phyloP scores from a whole-genome alignment of 164 flowering plant species.

The Pachysandra terminalis region DNA sequence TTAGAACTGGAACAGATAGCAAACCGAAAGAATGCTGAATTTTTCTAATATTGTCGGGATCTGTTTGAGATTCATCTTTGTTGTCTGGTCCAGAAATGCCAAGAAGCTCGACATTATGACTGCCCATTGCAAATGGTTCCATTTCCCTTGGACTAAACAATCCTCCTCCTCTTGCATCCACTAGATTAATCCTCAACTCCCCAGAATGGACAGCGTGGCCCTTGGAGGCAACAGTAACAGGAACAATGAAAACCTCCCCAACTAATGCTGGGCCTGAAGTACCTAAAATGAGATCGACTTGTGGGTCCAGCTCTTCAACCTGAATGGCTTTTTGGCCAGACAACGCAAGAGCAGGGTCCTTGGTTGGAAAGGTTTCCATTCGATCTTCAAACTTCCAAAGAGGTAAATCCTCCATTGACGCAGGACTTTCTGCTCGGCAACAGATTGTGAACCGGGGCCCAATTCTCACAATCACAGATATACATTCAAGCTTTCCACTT shows the following conservation, averaged over 20 bases:
- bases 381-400: conserved; percentile 95
- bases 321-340: conserved; percentile 85
- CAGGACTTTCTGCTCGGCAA: conserved; percentile 97
- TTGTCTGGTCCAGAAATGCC: conserved; percentile 51
- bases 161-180: conserved; percentile 85
- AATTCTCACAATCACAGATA: conserved; percentile 65
- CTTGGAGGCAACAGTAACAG: conserved; percentile 67
- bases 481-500: conserved; percentile 96
- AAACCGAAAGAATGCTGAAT: conserved; percentile 90
- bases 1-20: conserved; percentile 70
- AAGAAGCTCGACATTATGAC: conserved; percentile 85
- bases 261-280: conserved; percentile 83
- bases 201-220: conserved; percentile 73
- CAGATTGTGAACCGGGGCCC: conserved; percentile 72
- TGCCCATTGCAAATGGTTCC: conserved; percentile 60
- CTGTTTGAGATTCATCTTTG: conserved; percentile 38
- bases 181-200: conserved; percentile 93
- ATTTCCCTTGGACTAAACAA: conserved; percentile 84
- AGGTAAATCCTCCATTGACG: conserved; percentile 85
- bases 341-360: conserved; percentile 77
- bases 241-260: conserved; percentile 78
- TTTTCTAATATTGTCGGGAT: conserved; percentile 46
- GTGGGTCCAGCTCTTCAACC: conserved; percentile 88
- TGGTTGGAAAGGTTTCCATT: conserved; percentile 71
- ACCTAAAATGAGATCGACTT: conserved; percentile 68